phyloP scores from a whole-genome alignment of 805 yeast genomes.

The Ogataea ganodermae region DNA sequence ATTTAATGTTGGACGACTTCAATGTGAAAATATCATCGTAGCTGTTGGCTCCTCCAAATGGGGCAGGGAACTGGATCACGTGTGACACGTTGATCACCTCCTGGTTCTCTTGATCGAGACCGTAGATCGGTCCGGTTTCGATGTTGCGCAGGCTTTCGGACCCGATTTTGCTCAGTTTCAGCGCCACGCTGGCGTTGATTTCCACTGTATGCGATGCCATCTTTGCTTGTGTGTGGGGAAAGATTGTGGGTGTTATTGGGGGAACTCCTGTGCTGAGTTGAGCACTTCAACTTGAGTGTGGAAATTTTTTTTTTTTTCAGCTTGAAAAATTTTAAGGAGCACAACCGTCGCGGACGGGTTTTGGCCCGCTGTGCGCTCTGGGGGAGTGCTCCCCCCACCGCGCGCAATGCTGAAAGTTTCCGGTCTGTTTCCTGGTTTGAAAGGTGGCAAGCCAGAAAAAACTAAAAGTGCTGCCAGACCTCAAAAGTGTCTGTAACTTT shows the following conservation, averaged over 20 bases:
- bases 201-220: conserved; percentile 35
- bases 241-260: too few relatives aligned
- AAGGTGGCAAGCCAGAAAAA: too few relatives aligned
- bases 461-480: conserved; percentile 1
- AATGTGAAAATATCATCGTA: conserved; percentile 58
- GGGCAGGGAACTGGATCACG: conserved; percentile 64
- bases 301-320: neutral
- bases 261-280: neutral
- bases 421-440: neutral
- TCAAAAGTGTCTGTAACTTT: neutral
- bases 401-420: neutral
- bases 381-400: neutral
- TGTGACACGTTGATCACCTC: conserved; percentile 52
- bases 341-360: neutral
- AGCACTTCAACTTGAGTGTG: neutral
- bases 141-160: conserved; percentile 62
- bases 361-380: neutral
- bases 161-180: conserved; percentile 67
- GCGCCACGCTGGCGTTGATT: conserved; percentile 53
- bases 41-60: conserved; percentile 26
- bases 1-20: conserved; percentile 58
- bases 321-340: conserved; percentile 7
- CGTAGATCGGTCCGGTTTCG: conserved; percentile 71
- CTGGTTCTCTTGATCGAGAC: conserved; percentile 57
- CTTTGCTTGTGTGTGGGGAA: neutral